Evolutionary conservation across 2,329 filamentous ascomycete genomes (phyloP), one percentile per base, ranked within the genome.

Genomic region (Fusarium siculi): DNA sequence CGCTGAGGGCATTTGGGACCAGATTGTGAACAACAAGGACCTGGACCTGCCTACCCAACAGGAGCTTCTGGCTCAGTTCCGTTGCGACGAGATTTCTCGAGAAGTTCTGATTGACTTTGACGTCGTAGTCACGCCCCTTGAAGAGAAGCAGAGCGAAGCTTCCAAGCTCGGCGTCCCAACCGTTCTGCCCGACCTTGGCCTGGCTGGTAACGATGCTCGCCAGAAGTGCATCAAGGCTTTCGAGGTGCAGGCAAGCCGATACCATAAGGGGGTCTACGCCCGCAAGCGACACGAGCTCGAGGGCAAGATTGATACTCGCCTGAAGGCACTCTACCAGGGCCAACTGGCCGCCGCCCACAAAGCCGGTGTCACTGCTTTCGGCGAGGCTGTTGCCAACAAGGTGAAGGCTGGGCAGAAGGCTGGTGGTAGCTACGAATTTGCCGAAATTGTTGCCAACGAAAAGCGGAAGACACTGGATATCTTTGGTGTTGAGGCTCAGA

Each of bases 11-110:
- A 91, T 99, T 49, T 99, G 96, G 96, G 95, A 98, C 78, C 96
- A 98, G 83, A 99, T 99, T 80, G 95, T 97, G 77, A 93, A 96
- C 86, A 99, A 99, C 87, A 99, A 99, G 83, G 96, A 99, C 79
- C 87, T 99, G 61, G 96, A 99, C 82, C 84, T 99, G 66, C 96
- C 96, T 7, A 98, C 96, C 0, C 96, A 99, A 81, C 96, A 99
- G 83, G 96, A 99, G 81, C 88, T 99, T 50, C 88, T 99, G 59
- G 96, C 96, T 16, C 96, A 99, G 81, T 99, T 98, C 85, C 91
- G 96, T 74, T 99, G 96, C 82, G 96, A 99, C 81, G 96, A 99
- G 83, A 99, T 99, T 66, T 90, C 95, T 43, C 89, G 95, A 72
- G 96, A 98, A 80, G 96, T 97, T 18, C 87, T 97, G 64, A 84